Evolutionary conservation across 148 eudicot species (phyloP), one percentile per base, ranked within the genome.

Genomic region (Vaccinium darrowii): DNA sequence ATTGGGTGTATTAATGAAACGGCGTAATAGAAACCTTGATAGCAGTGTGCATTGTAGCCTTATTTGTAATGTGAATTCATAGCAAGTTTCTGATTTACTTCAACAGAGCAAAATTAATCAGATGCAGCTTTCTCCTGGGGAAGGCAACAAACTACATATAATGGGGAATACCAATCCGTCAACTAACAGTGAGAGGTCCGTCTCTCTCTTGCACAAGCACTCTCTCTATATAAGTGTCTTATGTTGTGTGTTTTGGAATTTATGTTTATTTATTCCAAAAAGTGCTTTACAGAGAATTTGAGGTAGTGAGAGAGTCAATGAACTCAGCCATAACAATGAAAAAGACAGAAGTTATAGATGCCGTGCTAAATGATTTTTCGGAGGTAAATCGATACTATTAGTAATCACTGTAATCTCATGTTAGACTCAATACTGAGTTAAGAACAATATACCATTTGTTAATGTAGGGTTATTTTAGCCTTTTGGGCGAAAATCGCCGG

Each of bases 301-400:
- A 91, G 76, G 85, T 81, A 49, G 96, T 95, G 53, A 84, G 89
- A 83, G 94, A 90, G 78, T 89, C 92, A n/a, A 93, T 97, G 98
- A 94, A 91, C 80, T 88, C 94, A 62, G 98, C 97, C 47, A 93
- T 94, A 60, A 93, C 96, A 49, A 88, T 92, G 92, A 91, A 90
- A 91, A 93, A 97, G 89, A 90, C 90, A 12, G 95, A 95, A 86
- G 89, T 91, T 86, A 85, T 93, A 79, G 98, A 97, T 92, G 88
- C 84, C 21, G 89, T 91, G 30, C 90, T 97, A 30, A 58, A 85
- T 86, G 93, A 94, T 67, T 97, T 97, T 84, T 90, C 93, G 27
- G 91, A 92, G 99, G 99, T 93, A 85, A 50, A 78, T 57, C 57
- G 27, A 57, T 67, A 74, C 25, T 71, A 51, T 51, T 76, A 5